Base-by-base conservation (phyloP, 768 basidiomycete species). In the Lentinus tigrinus region DNA sequence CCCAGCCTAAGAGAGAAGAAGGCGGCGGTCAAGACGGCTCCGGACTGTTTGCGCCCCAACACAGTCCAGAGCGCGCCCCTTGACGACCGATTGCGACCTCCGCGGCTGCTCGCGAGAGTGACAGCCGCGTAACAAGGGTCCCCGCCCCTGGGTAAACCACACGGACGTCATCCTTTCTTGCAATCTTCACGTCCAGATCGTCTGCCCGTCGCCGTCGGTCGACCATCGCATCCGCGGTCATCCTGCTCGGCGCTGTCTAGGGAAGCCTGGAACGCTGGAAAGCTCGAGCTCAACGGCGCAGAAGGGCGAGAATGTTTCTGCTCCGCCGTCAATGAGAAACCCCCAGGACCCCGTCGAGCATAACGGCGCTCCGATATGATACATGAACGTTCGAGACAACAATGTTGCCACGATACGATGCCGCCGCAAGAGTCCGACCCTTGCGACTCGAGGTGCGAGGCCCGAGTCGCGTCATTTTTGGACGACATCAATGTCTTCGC, bases 61-160 rank as follows among this genome's bases (percentile, higher is more conserved):
- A 13, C 8, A 27, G 31, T 17, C 31, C 52, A 44, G 24, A 44
- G 43, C n/a, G 34, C 51, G 31, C 28, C 47, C 57, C 58, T 52
- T 60, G 58, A 47, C 58, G 28, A 60, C 58, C 58, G 58, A 59
- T 54, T 53, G 57, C 52, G 52, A 43, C 48, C 55, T 31, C 39
- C 54, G 54, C 55, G 48, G 57, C 54, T 52, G 58, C 28, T 46
- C 43, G 43, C 54, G 58, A 42, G 58, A 43, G 39, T 40, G 13
- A 23, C 49, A 34, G 28, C 40, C 49, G 49, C 43, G 42, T 51
- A 60, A 50, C 52, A 54, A 48, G 14, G 47, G 6, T 23, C 38
- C 42, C 46, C 46, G 23, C 46, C 39, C 44, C 54, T 61, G 60
- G 55, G 23, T 61, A 53, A 53, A 61, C 60, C 51, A 52, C 51